Conservation (phyloP, 176 grass and related monocot genomes). For the Carex cristatella region DNA sequence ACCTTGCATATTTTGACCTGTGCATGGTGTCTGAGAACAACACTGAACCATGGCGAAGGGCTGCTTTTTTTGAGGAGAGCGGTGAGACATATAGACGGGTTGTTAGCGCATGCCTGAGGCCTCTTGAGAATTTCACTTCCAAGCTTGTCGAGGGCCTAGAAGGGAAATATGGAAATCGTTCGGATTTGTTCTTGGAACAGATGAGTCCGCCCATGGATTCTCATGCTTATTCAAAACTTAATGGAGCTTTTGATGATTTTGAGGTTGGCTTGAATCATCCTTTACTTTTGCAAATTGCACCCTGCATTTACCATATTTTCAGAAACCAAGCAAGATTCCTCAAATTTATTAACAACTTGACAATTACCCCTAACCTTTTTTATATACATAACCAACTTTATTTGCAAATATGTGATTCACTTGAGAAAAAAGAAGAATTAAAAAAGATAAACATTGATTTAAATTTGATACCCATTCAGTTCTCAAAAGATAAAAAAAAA, state of each 20-base stretch:
- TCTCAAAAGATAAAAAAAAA: background rate
- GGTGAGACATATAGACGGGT: slow-evolving; percentile 86
- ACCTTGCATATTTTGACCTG: slow-evolving; percentile 91
- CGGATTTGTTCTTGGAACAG: slow-evolving; percentile 58
- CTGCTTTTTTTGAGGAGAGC: slow-evolving; percentile 83
- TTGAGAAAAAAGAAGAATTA: background rate
- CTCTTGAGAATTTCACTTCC: slow-evolving; percentile 62
- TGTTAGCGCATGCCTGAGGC: slow-evolving; percentile 64
- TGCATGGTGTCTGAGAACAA: slow-evolving; percentile 80
- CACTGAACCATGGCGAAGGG: slow-evolving; percentile 69
- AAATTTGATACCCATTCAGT: background rate
- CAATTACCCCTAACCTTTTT: background rate
- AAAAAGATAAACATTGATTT: background rate
- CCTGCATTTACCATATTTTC: background rate
- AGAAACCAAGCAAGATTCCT: background rate
- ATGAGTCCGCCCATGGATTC: slow-evolving; percentile 25
- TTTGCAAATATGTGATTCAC: background rate
- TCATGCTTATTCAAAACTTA: slow-evolving; percentile 34
- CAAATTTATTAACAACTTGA: background rate
- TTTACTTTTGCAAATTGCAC: background rate
- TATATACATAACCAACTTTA: background rate
- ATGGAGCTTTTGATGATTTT: slow-evolving; percentile 71
- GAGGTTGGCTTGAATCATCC: slow-evolving; percentile 36
- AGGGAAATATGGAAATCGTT: slow-evolving; percentile 39
- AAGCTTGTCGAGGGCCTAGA: slow-evolving; percentile 63